Evolutionary conservation across 805 yeast species (phyloP).

Genomic region (Sporopachydermia lactativora): DNA sequence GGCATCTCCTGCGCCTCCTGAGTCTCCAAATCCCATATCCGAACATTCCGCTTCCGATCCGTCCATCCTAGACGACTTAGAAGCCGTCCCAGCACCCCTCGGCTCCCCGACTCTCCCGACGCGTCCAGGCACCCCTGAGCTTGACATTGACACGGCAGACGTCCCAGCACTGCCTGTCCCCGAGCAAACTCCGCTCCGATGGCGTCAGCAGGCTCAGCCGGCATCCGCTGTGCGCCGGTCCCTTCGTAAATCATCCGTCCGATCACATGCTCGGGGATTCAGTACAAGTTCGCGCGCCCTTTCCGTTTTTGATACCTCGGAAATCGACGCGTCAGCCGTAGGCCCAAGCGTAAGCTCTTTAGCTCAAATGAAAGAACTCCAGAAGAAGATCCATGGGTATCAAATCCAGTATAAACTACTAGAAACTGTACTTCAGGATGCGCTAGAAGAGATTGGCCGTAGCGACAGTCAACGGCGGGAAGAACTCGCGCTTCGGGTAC

Average conservation of each 20-base stretch:
- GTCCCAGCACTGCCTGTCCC: constrained; percentile 1
- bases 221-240: neutral
- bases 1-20: too few species aligned
- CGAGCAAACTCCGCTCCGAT: constrained; percentile 1
- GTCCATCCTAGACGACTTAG: too few species aligned
- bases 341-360: neutral
- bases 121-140: neutral
- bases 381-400: constrained; percentile 2
- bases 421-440: constrained; percentile 2
- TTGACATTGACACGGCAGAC: constrained; percentile 2
- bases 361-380: neutral
- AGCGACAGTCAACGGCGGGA: neutral
- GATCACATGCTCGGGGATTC: neutral
- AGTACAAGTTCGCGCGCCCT: neutral
- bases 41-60: too few species aligned
- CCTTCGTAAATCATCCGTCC: neutral
- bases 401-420: constrained; percentile 3
- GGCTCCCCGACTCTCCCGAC: too few species aligned
- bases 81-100: too few species aligned
- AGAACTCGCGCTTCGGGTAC: constrained; percentile 1
- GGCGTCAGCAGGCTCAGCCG: constrained; percentile 1
- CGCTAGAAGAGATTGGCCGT: constrained; percentile 2
- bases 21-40: too few species aligned
- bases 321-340: neutral
- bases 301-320: constrained; percentile 1